Evolutionary conservation across 805 yeast species (phyloP).

Genomic region (Ogataea ramenticola): DNA sequence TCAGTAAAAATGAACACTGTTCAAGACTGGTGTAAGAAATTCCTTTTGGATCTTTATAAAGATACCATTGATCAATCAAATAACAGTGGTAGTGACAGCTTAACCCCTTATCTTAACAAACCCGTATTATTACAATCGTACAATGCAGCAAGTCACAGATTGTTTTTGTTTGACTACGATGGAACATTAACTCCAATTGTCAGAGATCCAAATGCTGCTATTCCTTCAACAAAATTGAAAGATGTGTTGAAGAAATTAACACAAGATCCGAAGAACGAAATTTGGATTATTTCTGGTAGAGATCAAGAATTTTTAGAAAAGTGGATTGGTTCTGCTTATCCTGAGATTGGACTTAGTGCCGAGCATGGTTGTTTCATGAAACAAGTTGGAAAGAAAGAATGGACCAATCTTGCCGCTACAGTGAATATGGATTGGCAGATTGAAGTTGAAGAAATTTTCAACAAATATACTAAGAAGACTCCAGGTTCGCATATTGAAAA

Average conservation of each 20-base stretch:
- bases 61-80: background rate
- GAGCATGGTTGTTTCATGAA: slow-evolving; percentile 97
- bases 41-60: slow-evolving; percentile 32
- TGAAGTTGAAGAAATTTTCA: slow-evolving; percentile 70
- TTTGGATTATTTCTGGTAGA: slow-evolving; percentile 95
- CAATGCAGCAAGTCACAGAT: slow-evolving; percentile 52
- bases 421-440: slow-evolving; percentile 93
- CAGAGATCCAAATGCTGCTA: slow-evolving; percentile 95
- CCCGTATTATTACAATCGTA: slow-evolving; percentile 58
- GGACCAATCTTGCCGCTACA: slow-evolving; percentile 81
- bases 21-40: slow-evolving; percentile 71
- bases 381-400: slow-evolving; percentile 37
- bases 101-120: slow-evolving; percentile 78
- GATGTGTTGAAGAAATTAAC: slow-evolving; percentile 52
- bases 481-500: slow-evolving; percentile 85
- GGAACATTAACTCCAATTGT: slow-evolving; percentile 98
- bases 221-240: slow-evolving; percentile 73
- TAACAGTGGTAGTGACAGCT: slow-evolving; percentile 28
- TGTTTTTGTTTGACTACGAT: slow-evolving; percentile 91
- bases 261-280: slow-evolving; percentile 71
- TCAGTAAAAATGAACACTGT: slow-evolving; percentile 66
- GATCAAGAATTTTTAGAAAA: slow-evolving; percentile 84
- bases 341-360: slow-evolving; percentile 76
- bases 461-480: slow-evolving; percentile 73
- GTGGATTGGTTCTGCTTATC: slow-evolving; percentile 70